Base-by-base conservation (phyloP, 768 basidiomycete genomes). In the Xerocomus spinulosus region DNA sequence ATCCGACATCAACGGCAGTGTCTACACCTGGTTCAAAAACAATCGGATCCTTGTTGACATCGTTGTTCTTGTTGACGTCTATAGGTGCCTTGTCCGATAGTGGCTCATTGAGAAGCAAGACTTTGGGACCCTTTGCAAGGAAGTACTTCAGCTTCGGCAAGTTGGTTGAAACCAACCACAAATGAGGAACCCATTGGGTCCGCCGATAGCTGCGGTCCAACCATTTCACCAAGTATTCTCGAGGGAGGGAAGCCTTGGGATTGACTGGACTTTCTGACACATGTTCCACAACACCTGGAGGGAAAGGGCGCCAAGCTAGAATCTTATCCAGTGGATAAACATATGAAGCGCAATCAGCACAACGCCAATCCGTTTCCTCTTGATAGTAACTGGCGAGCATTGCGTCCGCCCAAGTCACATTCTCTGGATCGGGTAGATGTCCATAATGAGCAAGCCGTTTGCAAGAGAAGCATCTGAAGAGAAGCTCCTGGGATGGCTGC, bases 201-300 rank as follows among this genome's bases (percentile, higher is more conserved):
- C 85, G 79, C 44, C 87, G 73, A 65, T 88, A 97, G 54, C 92
- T 89, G 37, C 85, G 71, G 33, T 75, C 81, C 9, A 67, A 66
- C 92, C 92, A 97, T 64, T 97, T 97, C 46, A 97, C 81, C 12
- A 97, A 80, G 63, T 97, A 97, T 66, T 95, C 91, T 36, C 94
- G 72, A n/a, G 89, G 90, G 14, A 94, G 73, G 28, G 70, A 57
- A 21, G 71, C 63, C 62, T 83, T 92, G 63, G 73, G 73, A 53
- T 80, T 68, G 0, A 77, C 71, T 3, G 68, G 57, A 44, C 76
- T 69, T 7, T 69, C 59, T 24, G 57, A 67, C 21, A 69, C 50
- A 3, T 79, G 71, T 58, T 90, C 85, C 8, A 74, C 64, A 15
- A 81, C 85, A 50, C 76, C 74, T 1, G 76, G 66, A 21, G 91